Conservation (phyloP, 2,329 filamentous ascomycete genomes). For the Clonostachys byssicola region DNA sequence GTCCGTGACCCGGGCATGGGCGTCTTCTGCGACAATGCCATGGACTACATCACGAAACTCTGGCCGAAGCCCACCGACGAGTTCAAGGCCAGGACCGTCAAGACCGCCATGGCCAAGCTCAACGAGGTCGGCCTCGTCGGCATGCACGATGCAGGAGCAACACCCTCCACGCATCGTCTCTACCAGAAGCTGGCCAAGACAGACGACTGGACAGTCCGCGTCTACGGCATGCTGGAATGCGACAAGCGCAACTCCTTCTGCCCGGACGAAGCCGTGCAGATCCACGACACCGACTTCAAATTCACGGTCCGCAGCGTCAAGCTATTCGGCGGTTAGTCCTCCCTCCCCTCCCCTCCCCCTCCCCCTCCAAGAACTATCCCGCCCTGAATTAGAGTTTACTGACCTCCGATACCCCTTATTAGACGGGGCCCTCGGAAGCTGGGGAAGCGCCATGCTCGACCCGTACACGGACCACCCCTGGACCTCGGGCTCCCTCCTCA, state of each 20-base stretch:
- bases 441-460: conserved; percentile 69
- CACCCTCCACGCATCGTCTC: conserved; percentile 47
- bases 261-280: conserved; percentile 38
- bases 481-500: conserved; percentile 60
- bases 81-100: conserved; percentile 50
- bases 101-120: conserved; percentile 56
- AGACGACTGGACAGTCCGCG: conserved; percentile 54
- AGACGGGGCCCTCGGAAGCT: conserved; percentile 68
- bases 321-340: conserved; percentile 56
- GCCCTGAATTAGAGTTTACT: conserved; percentile 1
- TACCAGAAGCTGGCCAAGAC: conserved; percentile 43
- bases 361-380: no score
- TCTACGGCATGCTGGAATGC: conserved; percentile 69
- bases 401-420: conserved; percentile 2
- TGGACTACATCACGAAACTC: conserved; percentile 53
- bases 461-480: conserved; percentile 62
- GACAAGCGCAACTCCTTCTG: conserved; percentile 61
- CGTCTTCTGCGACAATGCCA: conserved; percentile 72
- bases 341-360: no score
- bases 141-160: conserved; percentile 64
- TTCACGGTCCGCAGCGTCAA: conserved; percentile 62
- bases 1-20: conserved; percentile 57
- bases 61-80: conserved; percentile 52
- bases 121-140: conserved; percentile 64
- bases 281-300: conserved; percentile 36